A percentile compares a stretch with the other conserved stretches of the same genome.
phyloP scores from a whole-genome alignment of 225 moss, liverwort and hornwort species.

The Polytrichum commune region DNA sequence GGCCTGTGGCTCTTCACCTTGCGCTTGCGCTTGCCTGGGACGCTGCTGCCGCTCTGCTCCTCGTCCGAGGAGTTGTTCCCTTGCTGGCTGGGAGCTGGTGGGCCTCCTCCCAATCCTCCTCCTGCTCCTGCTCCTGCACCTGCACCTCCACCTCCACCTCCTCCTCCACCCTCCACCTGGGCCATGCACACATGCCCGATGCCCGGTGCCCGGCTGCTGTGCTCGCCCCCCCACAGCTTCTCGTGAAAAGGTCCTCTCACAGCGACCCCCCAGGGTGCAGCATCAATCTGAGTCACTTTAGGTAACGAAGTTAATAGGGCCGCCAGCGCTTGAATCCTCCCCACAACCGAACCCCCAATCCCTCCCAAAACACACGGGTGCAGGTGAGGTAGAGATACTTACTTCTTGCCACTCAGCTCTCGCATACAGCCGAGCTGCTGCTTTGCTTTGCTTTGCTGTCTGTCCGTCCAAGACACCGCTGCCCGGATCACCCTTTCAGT shows the following conservation, averaged over 20 bases:
- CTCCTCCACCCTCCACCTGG: conserved; percentile 69
- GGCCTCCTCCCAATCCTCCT: background rate
- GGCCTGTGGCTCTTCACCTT: conserved; percentile 38
- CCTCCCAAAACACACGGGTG: conserved; percentile 17
- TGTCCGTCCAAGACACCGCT: too few relatives aligned
- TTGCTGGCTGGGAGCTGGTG: conserved; percentile 52
- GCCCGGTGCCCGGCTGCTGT: conserved; percentile 21
- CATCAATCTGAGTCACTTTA: conserved; percentile 65
- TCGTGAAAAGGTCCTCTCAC: conserved; percentile 34
- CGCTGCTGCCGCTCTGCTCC: conserved; percentile 90
- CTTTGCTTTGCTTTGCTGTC: conserved; percentile 5
- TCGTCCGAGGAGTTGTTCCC: conserved; percentile 77
- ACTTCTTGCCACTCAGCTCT: conserved; percentile 29
- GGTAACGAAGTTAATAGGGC: conserved; percentile 44
- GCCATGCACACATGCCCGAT: conserved; percentile 87
- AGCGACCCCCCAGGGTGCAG: conserved; percentile 53
- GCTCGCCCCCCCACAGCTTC: conserved; percentile 43
- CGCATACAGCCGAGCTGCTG: conserved; percentile 17
- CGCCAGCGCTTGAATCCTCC: conserved; percentile 39
- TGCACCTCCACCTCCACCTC: background rate
- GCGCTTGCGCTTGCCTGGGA: conserved; percentile 62
- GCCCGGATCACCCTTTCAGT: too few relatives aligned
- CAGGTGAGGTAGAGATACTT: conserved; percentile 26
- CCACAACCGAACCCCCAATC: conserved; percentile 3
- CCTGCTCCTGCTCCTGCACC: background rate